Percentiles rank a stretch among this genome's conserved stretches.
Conservation (phyloP, 2,329 filamentous ascomycete species). For the Aspergillus piperis region DNA sequence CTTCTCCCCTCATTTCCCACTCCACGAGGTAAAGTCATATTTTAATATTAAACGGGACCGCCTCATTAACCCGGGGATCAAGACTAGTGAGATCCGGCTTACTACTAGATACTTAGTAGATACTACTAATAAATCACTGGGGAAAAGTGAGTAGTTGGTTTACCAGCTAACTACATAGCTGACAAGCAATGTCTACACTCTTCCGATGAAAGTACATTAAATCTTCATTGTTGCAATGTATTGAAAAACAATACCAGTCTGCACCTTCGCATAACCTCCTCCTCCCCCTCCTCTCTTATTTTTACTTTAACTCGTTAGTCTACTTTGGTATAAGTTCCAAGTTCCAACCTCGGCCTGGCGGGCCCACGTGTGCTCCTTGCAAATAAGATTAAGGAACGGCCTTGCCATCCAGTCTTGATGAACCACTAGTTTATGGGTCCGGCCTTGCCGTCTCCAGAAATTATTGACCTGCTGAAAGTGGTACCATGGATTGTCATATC, state of each 20-base stretch:
- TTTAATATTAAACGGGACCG: conserved; percentile 1
- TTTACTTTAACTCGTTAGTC: too few species aligned
- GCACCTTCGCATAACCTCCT: neutral
- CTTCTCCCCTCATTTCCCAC: conserved; percentile 8
- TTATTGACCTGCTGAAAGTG: conserved; percentile 5
- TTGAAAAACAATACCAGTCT: neutral
- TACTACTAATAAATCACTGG: neutral
- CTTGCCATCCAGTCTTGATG: conserved; percentile 14
- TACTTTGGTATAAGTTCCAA: neutral
- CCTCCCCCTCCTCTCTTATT: too few species aligned
- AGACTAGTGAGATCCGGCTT: neutral
- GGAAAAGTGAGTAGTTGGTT: neutral
- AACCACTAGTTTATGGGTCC: conserved; percentile 22
- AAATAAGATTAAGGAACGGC: conserved; percentile 18
- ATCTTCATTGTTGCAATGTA: too few species aligned
- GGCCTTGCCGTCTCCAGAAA: conserved; percentile 14
- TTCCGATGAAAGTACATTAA: too few species aligned
- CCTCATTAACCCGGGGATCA: conserved; percentile 1
- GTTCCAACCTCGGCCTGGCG: neutral
- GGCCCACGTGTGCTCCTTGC: conserved; percentile 21
- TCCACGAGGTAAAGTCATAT: conserved; percentile 3
- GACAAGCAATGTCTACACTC: neutral
- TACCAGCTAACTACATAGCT: neutral
- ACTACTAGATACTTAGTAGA: neutral
- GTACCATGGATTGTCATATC: conserved; percentile 2